Percentiles rank a stretch among this genome's conserved stretches.
phyloP scores from a whole-genome alignment of 768 basidiomycete species.

The Pleurotus tuoliensis region DNA sequence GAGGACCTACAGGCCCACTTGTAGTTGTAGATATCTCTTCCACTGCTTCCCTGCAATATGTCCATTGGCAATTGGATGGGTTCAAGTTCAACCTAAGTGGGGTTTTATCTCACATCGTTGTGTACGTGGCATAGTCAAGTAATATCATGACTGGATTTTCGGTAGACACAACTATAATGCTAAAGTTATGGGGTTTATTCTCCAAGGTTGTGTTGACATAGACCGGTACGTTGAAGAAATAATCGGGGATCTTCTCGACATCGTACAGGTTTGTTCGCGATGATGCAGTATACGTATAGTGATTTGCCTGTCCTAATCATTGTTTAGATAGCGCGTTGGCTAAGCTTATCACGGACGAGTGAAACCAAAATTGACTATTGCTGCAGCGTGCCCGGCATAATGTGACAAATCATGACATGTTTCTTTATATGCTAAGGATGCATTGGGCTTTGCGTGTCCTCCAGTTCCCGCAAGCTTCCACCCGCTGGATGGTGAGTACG shows the following conservation, averaged over 20 bases:
- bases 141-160: neutral
- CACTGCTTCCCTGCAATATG: too few relatives aligned
- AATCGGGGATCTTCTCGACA: neutral
- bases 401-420: neutral
- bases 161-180: neutral
- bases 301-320: constrained; percentile 9
- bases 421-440: neutral
- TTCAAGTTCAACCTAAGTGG: too few relatives aligned
- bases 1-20: too few relatives aligned
- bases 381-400: too few relatives aligned
- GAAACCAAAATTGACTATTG: too few relatives aligned
- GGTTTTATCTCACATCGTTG: neutral
- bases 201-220: constrained; percentile 1
- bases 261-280: constrained; percentile 12
- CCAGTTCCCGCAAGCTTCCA: neutral
- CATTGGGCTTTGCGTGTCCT: neutral
- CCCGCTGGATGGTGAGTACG: neutral
- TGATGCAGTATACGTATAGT: constrained; percentile 16
- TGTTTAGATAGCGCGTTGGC: too few relatives aligned
- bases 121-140: neutral
- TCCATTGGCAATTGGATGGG: too few relatives aligned
- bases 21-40: too few relatives aligned
- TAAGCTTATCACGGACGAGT: too few relatives aligned
- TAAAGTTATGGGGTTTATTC: constrained; percentile 4
- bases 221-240: constrained; percentile 10